Percentiles rank a stretch among this genome's conserved stretches.
Conservation (phyloP, 495 filamentous ascomycete genomes). For the Hypoxylon lenormandii region DNA sequence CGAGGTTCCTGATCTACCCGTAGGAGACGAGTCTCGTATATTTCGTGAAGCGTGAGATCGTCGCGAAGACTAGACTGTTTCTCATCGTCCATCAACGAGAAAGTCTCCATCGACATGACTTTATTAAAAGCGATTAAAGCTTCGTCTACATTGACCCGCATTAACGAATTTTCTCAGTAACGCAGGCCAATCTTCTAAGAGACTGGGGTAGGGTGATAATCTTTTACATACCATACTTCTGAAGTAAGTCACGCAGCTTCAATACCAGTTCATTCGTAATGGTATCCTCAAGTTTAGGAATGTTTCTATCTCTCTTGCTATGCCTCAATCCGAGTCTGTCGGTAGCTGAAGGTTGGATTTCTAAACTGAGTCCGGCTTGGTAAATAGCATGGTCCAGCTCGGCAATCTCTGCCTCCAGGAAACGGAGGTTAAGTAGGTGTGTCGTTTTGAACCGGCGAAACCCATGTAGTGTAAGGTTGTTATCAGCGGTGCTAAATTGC, state of each 20-base stretch:
- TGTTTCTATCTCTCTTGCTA: constrained; percentile 1
- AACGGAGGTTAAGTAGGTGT: constrained; percentile 51
- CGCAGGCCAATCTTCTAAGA: too few species aligned
- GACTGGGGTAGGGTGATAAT: not conserved
- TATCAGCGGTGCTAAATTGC: constrained; percentile 19
- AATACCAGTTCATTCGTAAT: constrained; percentile 8
- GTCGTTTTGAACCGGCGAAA: constrained; percentile 52
- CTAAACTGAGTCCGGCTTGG: constrained; percentile 47
- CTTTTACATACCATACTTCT: constrained; percentile 11
- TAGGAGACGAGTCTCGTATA: constrained; percentile 14
- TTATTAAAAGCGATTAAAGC: constrained; percentile 21
- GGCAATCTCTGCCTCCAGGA: constrained; percentile 48
- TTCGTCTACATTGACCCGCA: not conserved
- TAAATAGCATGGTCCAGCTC: constrained; percentile 48
- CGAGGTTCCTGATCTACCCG: constrained; percentile 12
- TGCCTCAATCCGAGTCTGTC: constrained; percentile 12
- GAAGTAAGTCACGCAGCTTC: constrained; percentile 5
- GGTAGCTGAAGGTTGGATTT: not conserved
- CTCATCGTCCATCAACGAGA: constrained; percentile 18
- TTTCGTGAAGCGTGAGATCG: constrained; percentile 11
- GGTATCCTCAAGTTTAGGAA: not conserved
- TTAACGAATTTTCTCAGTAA: not conserved
- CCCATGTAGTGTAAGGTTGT: constrained; percentile 46
- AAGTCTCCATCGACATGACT: constrained; percentile 29
- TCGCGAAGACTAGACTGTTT: constrained; percentile 9